Base-by-base conservation (phyloP, 192 early-diverging fungal genomes). In the Coemansia sp. region DNA sequence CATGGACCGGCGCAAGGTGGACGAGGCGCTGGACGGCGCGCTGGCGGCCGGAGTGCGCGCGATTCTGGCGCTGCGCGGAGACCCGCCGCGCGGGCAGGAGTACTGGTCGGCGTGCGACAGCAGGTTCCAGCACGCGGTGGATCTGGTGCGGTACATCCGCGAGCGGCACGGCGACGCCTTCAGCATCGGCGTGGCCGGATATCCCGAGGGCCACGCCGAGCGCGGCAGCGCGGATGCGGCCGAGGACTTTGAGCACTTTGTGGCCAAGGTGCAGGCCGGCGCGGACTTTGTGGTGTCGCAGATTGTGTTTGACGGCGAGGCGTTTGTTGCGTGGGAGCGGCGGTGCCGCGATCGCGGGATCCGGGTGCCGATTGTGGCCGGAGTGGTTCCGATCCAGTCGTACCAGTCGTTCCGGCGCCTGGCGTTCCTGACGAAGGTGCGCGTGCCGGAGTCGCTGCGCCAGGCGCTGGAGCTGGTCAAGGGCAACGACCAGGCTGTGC, bases 211-310 rank as follows among this genome's bases (percentile, higher is more conserved):
- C 49, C 93, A 93, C 71, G 70, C 75, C 2, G 92, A 92, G 61
- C 86, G 78, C 70, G 54, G 70, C 0, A 63, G 72, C 48, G 66
- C 65, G 7, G 81, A 83, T 1, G 76, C 87, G 11, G 25, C 25
- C 2, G 19, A 22, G 5, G 98, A 99, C 68, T 78, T 98, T 41
- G 50, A 68, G 46, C 86, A 88, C 69, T 86, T 99, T 53, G 91
- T 93, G 64, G 88, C 81, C 32, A 99, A 99, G 81, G 86, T 94
- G 7, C 88, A 94, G 48, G 92, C 94, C 7, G 96, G 96, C 12
- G 98, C 95, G 0, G 95, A 99, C 69, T 92, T 95, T 66, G 87
- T 97, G 43, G 90, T 99, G 54, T 95, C 98, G 22, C 98, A 99
- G 80, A 74, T 98, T 11, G 97, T 97, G 64, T 98, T 93, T 74